Base-by-base conservation (phyloP, 306 rosid species). In the Prunus padus region DNA sequence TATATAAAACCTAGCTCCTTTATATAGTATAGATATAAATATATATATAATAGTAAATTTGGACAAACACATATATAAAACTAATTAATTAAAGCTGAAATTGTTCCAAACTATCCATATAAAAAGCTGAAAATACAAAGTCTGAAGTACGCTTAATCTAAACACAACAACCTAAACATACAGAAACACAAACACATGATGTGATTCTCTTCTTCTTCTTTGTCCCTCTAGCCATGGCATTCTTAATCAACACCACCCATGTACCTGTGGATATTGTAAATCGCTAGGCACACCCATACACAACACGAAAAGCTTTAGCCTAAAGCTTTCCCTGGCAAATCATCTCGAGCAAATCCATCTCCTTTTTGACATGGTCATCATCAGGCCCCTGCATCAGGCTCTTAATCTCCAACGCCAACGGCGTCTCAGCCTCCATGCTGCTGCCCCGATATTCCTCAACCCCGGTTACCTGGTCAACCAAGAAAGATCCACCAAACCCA, bases 291-390 rank as follows among this genome's bases (percentile, higher is more conserved):
- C 42, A 37, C 42, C 9, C 42, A 37, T 37, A 7, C 42, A 37
- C 42, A 37, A 7, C 42, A 37, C 42, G 42, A 37, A 37, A 37
- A 37, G 42, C 42, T 6, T 37, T 7, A 37, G 42, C 9, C 22
- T 51, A 81, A 65, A 73, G 37, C 30, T 61, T 67, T 16, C 77
- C 82, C 40, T 52, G 81, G 57, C 22, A 51, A 16, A 77, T 71
- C 71, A 87, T 63, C 70, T 84, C 84, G 28, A 84, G 57, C 63
- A 84, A 56, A 45, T 80, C 91, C 82, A 84, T 76, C 75, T 87
- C 91, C 15, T 72, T 64, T 60, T 81, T 77, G 2, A 50, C 51
- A 10, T 30, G 67, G 14, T 33, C 77, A 40, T 77, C 76, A 12
- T 68, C 64, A 26, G 20, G 67, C 51, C 77, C 87, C 0, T 65